These are phyloP conservation scores for Diaporthe ampelina DNA, from an alignment of 2,329 filamentous ascomycete species.

Conservation along the genomic window DNA sequence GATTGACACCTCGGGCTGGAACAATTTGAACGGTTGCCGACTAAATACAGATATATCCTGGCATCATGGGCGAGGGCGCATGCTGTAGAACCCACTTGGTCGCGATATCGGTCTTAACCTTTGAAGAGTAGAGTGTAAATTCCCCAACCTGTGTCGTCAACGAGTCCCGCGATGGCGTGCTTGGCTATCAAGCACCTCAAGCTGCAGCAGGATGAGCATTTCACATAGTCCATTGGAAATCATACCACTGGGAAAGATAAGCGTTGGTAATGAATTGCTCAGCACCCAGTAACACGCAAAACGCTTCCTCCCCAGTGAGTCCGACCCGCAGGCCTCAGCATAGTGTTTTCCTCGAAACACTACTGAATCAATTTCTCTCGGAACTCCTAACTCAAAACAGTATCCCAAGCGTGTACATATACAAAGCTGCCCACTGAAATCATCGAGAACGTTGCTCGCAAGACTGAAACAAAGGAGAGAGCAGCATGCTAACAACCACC, in stretches of 20 bases:
- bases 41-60: not conserved
- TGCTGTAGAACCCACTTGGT: not conserved
- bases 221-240: conserved; percentile 12
- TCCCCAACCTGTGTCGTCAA: conserved; percentile 40
- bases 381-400: conserved; percentile 33
- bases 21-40: not conserved
- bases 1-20: not conserved
- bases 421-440: conserved; percentile 13
- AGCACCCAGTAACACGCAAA: conserved; percentile 19
- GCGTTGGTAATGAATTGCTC: conserved; percentile 29
- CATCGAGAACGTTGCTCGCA: conserved; percentile 7
- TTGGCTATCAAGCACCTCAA: conserved; percentile 39
- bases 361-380: conserved; percentile 30
- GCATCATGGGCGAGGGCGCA: not conserved
- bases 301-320: conserved; percentile 8
- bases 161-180: conserved; percentile 39
- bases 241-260: conserved; percentile 31
- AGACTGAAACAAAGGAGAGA: conserved; percentile 27
- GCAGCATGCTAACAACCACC: conserved; percentile 1
- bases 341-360: not conserved
- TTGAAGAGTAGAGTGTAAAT: not conserved
- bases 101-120: not conserved
- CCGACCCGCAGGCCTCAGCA: conserved; percentile 23
- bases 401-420: conserved; percentile 34
- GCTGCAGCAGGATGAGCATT: conserved; percentile 38